phyloP scores from a whole-genome alignment of 2,329 filamentous ascomycete species.

The Alternaria brassicae region DNA sequence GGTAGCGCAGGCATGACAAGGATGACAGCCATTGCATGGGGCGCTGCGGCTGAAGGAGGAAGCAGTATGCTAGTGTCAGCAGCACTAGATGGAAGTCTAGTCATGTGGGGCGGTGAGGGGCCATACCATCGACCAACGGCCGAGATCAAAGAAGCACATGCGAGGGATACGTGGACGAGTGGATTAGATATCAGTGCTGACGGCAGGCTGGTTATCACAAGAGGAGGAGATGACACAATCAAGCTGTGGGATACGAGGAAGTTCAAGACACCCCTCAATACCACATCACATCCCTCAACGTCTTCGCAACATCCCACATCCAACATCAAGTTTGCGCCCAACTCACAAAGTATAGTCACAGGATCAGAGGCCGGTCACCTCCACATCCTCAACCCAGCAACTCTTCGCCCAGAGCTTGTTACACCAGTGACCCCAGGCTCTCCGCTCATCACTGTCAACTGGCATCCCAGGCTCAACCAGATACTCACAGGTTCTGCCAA shows the following conservation, averaged over 20 bases:
- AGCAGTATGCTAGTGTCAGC: slow-evolving; percentile 80
- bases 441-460: slow-evolving; percentile 82
- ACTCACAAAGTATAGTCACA: slow-evolving; percentile 82
- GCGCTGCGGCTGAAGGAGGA: slow-evolving; percentile 75
- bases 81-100: slow-evolving; percentile 85
- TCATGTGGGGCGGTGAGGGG: slow-evolving; percentile 91
- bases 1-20: slow-evolving; percentile 88
- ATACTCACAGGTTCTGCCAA: slow-evolving; percentile 95
- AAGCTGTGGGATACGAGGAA: slow-evolving; percentile 98
- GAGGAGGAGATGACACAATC: slow-evolving; percentile 89
- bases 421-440: slow-evolving; percentile 88
- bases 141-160: slow-evolving; percentile 85
- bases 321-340: slow-evolving; percentile 89
- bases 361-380: slow-evolving; percentile 86
- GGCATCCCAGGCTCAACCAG: slow-evolving; percentile 95
- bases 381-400: slow-evolving; percentile 92
- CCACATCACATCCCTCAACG: slow-evolving; percentile 78
- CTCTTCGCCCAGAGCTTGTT: slow-evolving; percentile 81
- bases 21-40: slow-evolving; percentile 94
- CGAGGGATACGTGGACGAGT: slow-evolving; percentile 84
- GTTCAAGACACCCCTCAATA: slow-evolving; percentile 88
- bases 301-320: slow-evolving; percentile 82
- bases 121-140: slow-evolving; percentile 82
- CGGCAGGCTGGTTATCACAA: slow-evolving; percentile 86
- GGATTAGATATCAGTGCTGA: slow-evolving; percentile 90